Base-by-base conservation (phyloP, 768 basidiomycete species). In the Hypholoma fasciculare region DNA sequence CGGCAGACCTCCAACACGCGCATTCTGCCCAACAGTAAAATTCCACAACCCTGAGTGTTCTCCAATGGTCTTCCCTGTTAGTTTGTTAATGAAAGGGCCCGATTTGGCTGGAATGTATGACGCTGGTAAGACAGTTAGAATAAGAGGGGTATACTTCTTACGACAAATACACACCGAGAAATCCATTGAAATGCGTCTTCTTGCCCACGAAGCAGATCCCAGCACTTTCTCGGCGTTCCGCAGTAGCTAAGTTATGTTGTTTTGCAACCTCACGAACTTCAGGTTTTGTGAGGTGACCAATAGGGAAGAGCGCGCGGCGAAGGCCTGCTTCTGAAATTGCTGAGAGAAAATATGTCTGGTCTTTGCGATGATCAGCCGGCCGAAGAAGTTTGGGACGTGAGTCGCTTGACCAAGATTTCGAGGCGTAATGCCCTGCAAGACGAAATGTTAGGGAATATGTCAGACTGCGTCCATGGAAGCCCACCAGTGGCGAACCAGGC, bases 171-270 rank as follows among this genome's bases (percentile, higher is more conserved):
- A 60, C 59, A 90, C 92, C 82, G 49, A 96, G 70, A 67, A 96
- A 98, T 8, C 82, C 73, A 26, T 79, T 76, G 63, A 96, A 96
- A 49, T 75, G 81, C 9, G 79, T 77, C 65, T 88, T 85, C 67
- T 95, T 84, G 4, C 95, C 96, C 1, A 98, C 87, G 62, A 98
- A 98, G 67, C 96, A 98, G 16, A 98, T 82, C 0, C 96, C 96
- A 85, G 96, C 94, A 71, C 92, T 94, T 67, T 98, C 96, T 16
- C 78, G 80, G 58, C 92, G 80, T 2, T 82, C 77, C 0, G 92
- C 91, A 2, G 88, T 94, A 3, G 88, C 86, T 17, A 98, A 71
- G 1, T 70, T 73, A 68, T 82, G 82, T 34, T 82, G 68, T 8
- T 71, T 71, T 0, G 96, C 96, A 16, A 96, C 74, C 57, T 81